phyloP scores from a whole-genome alignment of 345 rosid species.

The Aethionema arabicum region DNA sequence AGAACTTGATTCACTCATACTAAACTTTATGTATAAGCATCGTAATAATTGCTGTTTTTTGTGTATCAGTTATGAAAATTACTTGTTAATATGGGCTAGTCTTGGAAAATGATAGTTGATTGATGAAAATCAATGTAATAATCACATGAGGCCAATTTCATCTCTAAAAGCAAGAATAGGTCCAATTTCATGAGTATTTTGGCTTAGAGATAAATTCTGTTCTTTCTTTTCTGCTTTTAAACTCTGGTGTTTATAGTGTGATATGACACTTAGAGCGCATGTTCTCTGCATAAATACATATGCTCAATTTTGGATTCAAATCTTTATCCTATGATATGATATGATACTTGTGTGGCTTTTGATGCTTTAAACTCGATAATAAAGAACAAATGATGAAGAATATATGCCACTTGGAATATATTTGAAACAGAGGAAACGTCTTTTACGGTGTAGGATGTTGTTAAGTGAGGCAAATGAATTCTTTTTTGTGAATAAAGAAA shows the following conservation, averaged over 20 bases:
- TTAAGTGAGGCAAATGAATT: conserved; percentile 3
- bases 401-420: conserved; percentile 23
- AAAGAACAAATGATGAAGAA: conserved; percentile 29
- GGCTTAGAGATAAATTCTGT: not conserved
- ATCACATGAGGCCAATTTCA: not conserved
- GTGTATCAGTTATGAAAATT: too few species aligned
- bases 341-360: conserved; percentile 21
- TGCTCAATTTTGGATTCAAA: conserved; percentile 20
- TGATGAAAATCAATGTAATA: too few species aligned
- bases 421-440: conserved; percentile 22
- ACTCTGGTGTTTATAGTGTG: conserved; percentile 14
- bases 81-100: too few species aligned
- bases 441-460: conserved; percentile 26
- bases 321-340: not conserved
- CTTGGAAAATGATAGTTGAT: too few species aligned
- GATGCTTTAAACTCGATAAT: conserved; percentile 11
- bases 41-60: too few species aligned
- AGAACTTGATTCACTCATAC: too few species aligned
- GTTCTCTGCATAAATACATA: conserved; percentile 13
- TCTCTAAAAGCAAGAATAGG: not conserved
- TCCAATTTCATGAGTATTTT: not conserved
- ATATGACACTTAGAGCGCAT: conserved; percentile 9
- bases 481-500: conserved; percentile 25
- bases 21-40: not conserved
- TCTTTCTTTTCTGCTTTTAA: conserved; percentile 8